Evolutionary conservation across 2,329 filamentous ascomycete species (phyloP).

Genomic region (Claviceps capensis): DNA sequence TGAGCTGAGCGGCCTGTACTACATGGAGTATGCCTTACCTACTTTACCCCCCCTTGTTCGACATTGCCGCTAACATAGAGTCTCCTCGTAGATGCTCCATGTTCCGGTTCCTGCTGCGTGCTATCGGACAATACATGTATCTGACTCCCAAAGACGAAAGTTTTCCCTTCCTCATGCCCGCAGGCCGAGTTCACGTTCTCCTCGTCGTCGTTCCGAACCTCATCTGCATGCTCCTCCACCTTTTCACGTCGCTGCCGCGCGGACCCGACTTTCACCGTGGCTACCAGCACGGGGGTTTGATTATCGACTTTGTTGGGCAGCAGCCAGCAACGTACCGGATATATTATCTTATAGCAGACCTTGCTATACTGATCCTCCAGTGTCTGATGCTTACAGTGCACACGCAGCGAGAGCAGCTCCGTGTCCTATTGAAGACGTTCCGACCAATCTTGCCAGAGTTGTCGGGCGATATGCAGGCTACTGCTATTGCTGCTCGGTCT

Average conservation of each 20-base stretch:
- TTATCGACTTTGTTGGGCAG: conserved; percentile 57
- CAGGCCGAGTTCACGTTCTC: conserved; percentile 41
- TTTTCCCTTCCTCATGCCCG: conserved; percentile 41
- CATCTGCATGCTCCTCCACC: conserved; percentile 46
- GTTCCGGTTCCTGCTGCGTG: conserved; percentile 45
- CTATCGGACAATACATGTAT: conserved; percentile 46
- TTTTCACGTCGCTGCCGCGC: conserved; percentile 38
- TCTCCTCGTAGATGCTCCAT: conserved; percentile 42
- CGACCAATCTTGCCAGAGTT: conserved; percentile 18
- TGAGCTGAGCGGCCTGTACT: conserved; percentile 52
- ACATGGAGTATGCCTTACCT: conserved; percentile 47
- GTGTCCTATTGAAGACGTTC: conserved; percentile 31
- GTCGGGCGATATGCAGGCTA: conserved; percentile 12
- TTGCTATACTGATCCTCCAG: conserved; percentile 42
- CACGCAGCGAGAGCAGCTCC: conserved; percentile 43
- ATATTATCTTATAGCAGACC: conserved; percentile 41
- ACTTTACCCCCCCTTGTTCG: neutral
- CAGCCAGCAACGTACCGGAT: conserved; percentile 43
- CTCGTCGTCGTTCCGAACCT: conserved; percentile 44
- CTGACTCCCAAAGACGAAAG: conserved; percentile 48
- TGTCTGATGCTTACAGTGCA: conserved; percentile 52
- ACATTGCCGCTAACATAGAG: neutral
- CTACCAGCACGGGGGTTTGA: conserved; percentile 52
- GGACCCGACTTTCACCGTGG: conserved; percentile 49
- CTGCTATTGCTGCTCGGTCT: conserved; percentile 12